Percentiles rank a stretch among this genome's conserved stretches.
phyloP scores from a whole-genome alignment of 1,284 basidiomycete species.

The Polyporus tsugae region DNA sequence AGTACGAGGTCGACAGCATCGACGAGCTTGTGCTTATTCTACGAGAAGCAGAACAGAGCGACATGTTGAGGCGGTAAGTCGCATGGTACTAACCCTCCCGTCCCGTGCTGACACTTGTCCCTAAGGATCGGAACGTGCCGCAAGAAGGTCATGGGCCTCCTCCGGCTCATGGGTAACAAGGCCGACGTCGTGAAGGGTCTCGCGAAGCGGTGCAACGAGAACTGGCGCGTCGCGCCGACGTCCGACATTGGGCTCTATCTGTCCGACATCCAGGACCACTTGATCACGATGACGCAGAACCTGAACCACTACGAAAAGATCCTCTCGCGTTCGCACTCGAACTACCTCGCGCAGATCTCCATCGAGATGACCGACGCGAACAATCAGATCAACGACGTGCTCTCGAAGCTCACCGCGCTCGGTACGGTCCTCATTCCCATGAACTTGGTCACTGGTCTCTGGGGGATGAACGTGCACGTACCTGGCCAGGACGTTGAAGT shows the following conservation, averaged over 20 bases:
- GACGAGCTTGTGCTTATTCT: constrained; percentile 98
- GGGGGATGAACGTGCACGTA: constrained; percentile 94
- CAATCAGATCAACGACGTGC: constrained; percentile 99
- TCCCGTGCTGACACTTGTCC: neutral
- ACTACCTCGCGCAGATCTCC: constrained; percentile 97
- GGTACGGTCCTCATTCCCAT: constrained; percentile 98
- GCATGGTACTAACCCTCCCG: neutral
- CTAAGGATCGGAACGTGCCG: constrained; percentile 95
- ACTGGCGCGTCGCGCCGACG: constrained; percentile 98
- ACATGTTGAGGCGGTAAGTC: constrained; percentile 72
- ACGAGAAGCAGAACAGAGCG: constrained; percentile 85
- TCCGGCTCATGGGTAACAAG: constrained; percentile 98
- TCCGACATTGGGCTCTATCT: constrained; percentile 97
- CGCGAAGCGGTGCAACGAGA: constrained; percentile 98
- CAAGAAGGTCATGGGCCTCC: constrained; percentile 99
- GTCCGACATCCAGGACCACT: constrained; percentile 96
- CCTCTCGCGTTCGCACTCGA: constrained; percentile 97
- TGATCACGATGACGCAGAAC: constrained; percentile 99
- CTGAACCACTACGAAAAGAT: constrained; percentile 99
- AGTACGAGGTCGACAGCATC: constrained; percentile 99
- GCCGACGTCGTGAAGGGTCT: constrained; percentile 99
- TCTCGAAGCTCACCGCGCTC: constrained; percentile 97
- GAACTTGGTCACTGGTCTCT: constrained; percentile 92
- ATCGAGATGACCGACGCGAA: constrained; percentile 99
- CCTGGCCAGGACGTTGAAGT: constrained; percentile 78